phyloP scores from a whole-genome alignment of 139 green algal genomes.

The Trebouxia sp. region DNA sequence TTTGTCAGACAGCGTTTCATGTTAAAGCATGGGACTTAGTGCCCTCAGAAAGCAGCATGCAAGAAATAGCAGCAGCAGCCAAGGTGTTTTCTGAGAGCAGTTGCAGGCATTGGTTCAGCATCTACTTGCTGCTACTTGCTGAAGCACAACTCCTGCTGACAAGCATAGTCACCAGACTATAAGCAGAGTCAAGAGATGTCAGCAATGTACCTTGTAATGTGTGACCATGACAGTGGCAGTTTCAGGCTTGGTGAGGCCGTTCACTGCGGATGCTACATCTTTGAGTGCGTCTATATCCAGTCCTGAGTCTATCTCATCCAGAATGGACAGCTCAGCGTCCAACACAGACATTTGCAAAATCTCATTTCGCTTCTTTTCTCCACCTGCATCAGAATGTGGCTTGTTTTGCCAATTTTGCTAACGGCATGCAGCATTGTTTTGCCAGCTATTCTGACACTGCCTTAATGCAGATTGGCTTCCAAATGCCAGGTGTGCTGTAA shows the following conservation, averaged over 20 bases:
- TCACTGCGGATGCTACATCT: conserved; percentile 80
- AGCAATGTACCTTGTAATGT: conserved; percentile 97
- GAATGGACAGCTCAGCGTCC: conserved; percentile 85
- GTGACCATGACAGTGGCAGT: conserved; percentile 95
- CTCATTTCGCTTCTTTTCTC: conserved; percentile 99
- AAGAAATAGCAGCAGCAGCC: background rate
- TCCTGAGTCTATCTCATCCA: conserved; percentile 89
- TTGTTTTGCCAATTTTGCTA: background rate
- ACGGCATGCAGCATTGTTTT: too few relatives aligned
- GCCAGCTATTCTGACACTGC: too few relatives aligned
- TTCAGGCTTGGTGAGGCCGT: conserved; percentile 62
- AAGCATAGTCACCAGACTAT: background rate
- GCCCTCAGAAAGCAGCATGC: background rate
- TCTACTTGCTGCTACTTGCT: too few relatives aligned
- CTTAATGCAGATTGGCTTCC: too few relatives aligned
- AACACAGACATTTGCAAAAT: conserved; percentile 93
- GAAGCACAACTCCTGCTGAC: too few relatives aligned
- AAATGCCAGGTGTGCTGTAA: too few relatives aligned
- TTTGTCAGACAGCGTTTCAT: background rate
- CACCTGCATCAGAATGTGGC: conserved; percentile 31
- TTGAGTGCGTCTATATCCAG: conserved; percentile 95
- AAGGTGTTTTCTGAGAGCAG: background rate
- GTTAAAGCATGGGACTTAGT: background rate
- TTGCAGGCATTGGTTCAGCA: too few relatives aligned
- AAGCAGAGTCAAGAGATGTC: background rate